These are phyloP conservation scores for Gnaphalium uliginosum DNA, from an alignment of 129 eudicot genomes.

Conservation along the genomic window DNA sequence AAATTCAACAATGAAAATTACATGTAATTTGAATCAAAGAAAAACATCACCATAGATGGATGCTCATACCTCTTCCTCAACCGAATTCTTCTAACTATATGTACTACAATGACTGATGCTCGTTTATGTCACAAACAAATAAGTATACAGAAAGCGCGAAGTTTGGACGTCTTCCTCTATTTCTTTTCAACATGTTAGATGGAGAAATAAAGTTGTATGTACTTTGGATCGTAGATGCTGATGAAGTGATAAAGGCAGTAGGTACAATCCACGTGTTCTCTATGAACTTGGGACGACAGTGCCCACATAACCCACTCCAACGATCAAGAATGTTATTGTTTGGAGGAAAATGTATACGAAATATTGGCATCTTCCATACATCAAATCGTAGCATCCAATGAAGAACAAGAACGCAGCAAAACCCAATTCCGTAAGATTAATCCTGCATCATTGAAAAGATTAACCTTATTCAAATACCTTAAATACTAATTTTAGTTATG, in stretches of 20 bases:
- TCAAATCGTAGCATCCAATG: conserved; percentile 76
- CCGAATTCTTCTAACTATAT: conserved; percentile 18
- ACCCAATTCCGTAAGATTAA: conserved; percentile 62
- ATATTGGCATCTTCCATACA: conserved; percentile 67
- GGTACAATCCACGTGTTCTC: not conserved
- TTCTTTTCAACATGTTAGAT: not conserved
- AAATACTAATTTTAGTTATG: not conserved
- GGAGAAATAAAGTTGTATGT: conserved; percentile 3
- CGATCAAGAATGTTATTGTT: conserved; percentile 72
- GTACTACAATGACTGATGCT: conserved; percentile 8
- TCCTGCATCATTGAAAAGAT: conserved; percentile 43
- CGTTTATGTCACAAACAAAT: conserved; percentile 5
- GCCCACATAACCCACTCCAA: conserved; percentile 89
- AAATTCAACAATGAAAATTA: not conserved
- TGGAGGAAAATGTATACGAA: conserved; percentile 86
- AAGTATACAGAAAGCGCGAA: not conserved
- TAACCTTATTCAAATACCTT: not conserved
- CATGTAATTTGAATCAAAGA: conserved; percentile 9
- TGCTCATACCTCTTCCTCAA: conserved; percentile 19
- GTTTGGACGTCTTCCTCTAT: not conserved
- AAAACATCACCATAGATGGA: conserved; percentile 11
- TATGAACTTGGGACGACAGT: conserved; percentile 61
- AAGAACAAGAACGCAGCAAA: conserved; percentile 77
- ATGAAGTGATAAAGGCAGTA: not conserved
- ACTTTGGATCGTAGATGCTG: conserved; percentile 6